These are phyloP conservation scores for Spirogloea muscicola DNA, from an alignment of 139 green algal species.

Conservation along the genomic window DNA sequence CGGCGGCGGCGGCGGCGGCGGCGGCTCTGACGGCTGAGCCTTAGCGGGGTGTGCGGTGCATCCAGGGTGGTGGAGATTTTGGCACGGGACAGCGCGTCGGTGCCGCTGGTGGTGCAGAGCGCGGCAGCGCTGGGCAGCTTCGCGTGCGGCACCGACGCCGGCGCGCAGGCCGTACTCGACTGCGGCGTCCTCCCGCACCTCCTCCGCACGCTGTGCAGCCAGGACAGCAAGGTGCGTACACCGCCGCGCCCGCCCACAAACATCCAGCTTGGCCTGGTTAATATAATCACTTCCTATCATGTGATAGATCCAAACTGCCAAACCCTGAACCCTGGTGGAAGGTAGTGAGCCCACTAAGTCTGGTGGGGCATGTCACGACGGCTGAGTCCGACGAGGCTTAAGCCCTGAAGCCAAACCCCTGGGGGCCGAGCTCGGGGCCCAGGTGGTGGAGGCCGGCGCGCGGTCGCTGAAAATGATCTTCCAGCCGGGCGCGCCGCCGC, in stretches of 20 bases:
- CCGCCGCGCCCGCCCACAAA: too few relatives aligned
- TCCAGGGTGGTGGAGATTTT: conserved; percentile 58
- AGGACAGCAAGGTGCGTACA: conserved; percentile 33
- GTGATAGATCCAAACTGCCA: too few relatives aligned
- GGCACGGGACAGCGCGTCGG: conserved; percentile 41
- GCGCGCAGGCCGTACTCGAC: conserved; percentile 54
- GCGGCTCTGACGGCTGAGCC: too few relatives aligned
- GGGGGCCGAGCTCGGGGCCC: neutral
- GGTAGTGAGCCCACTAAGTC: too few relatives aligned
- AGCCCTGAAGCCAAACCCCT: too few relatives aligned
- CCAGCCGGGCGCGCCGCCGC: conserved; percentile 47
- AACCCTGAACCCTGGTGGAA: too few relatives aligned
- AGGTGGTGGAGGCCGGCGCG: conserved; percentile 59
- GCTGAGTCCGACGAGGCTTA: too few relatives aligned
- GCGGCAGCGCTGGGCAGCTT: conserved; percentile 54
- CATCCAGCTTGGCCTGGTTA: too few relatives aligned
- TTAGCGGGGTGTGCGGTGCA: too few relatives aligned
- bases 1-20: too few relatives aligned
- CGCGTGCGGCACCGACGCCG: conserved; percentile 55
- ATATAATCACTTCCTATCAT: too few relatives aligned
- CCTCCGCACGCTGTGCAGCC: conserved; percentile 51
- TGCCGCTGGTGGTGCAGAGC: conserved; percentile 52
- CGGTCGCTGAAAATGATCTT: conserved; percentile 63
- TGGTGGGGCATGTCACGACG: too few relatives aligned
- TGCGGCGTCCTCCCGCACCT: conserved; percentile 61